Conservation (phyloP, 2,329 filamentous ascomycete species). For the Conoideocrella luteorostrata region DNA sequence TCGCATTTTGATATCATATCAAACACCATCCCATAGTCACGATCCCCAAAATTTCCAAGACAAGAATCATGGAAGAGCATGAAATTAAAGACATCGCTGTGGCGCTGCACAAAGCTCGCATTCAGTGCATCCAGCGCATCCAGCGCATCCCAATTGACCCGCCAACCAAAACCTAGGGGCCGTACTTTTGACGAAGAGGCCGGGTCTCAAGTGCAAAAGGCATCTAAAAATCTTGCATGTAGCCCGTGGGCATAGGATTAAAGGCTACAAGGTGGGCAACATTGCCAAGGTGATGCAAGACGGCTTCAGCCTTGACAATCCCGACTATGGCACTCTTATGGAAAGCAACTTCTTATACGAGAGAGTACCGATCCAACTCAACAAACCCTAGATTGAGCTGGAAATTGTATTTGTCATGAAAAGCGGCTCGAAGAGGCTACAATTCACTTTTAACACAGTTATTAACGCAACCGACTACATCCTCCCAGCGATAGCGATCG, state of each 20-base stretch:
- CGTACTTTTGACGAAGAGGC: neutral
- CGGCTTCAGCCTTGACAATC: neutral
- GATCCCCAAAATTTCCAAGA: no score
- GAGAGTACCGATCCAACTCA: neutral
- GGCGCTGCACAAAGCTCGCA: neutral
- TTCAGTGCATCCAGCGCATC: neutral
- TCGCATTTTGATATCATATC: no score
- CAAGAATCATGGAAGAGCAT: neutral
- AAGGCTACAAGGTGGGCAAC: neutral
- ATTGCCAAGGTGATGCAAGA: neutral
- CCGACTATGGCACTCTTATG: neutral
- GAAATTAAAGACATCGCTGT: neutral
- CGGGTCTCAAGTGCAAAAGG: neutral
- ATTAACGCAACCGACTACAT: neutral
- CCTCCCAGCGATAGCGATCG: neutral
- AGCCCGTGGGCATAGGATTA: neutral
- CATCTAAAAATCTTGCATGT: neutral
- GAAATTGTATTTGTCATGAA: neutral
- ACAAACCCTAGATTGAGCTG: neutral
- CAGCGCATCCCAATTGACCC: neutral
- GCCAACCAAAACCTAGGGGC: neutral
- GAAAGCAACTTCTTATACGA: neutral
- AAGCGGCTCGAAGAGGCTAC: neutral
- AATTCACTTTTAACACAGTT: neutral
- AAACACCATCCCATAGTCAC: no score